Conservation (phyloP, 2,329 filamentous ascomycete genomes). For the Domatiomyces catenatus region DNA sequence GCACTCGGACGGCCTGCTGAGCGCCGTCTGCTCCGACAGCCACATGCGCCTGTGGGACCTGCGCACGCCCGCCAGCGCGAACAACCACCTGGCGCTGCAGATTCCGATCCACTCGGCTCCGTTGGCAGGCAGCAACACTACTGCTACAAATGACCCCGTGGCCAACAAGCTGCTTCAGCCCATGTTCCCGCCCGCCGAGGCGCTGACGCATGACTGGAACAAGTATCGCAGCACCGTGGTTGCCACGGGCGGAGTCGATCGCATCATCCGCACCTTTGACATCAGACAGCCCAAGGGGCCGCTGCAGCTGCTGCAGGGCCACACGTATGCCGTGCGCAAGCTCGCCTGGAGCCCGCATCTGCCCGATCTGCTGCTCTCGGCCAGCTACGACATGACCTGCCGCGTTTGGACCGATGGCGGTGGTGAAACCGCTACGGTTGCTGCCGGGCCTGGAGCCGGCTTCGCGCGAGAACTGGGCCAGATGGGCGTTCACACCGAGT, state of each 20-base stretch:
- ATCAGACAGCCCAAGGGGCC: conserved; percentile 65
- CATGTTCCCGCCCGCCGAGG: conserved; percentile 53
- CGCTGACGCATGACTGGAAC: conserved; percentile 96
- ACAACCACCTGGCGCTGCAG: conserved; percentile 69
- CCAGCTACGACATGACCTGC: conserved; percentile 96
- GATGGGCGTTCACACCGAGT: conserved; percentile 91
- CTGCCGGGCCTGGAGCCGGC: conserved; percentile 12
- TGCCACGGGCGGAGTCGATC: conserved; percentile 79
- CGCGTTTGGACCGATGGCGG: conserved; percentile 82
- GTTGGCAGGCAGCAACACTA: conserved; percentile 12
- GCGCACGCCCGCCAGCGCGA: conserved; percentile 66
- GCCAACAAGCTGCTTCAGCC: conserved; percentile 13
- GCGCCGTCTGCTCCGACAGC: conserved; percentile 76
- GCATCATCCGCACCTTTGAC: conserved; percentile 77
- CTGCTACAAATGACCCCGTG: conserved; percentile 9
- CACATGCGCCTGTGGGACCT: conserved; percentile 85
- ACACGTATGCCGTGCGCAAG: conserved; percentile 78
- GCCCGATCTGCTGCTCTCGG: conserved; percentile 71
- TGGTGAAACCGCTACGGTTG: conserved; percentile 14
- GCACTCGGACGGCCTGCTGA: conserved; percentile 70
- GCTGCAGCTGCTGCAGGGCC: conserved; percentile 58
- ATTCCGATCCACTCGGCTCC: conserved; percentile 62
- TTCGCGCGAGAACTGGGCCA: conserved; percentile 52
- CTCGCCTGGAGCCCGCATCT: conserved; percentile 88
- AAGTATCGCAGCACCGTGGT: conserved; percentile 80